Conservation (phyloP, 2,329 filamentous ascomycete species). For the Alternaria incomplexa region DNA sequence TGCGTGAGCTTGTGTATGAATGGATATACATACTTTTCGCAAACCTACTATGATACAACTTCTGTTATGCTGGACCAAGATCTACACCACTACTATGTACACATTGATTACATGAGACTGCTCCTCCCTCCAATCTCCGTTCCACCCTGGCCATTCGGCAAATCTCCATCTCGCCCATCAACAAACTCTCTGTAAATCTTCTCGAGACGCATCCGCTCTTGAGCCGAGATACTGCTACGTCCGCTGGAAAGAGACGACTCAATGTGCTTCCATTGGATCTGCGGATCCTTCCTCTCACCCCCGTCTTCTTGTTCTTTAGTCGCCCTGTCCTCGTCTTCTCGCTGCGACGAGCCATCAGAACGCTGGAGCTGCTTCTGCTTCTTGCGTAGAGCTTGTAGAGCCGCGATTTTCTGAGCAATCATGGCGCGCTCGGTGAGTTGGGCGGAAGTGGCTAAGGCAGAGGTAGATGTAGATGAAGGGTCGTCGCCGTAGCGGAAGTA, state of each 20-base stretch:
- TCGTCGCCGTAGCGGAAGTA: constrained; percentile 81
- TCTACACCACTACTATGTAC: background rate
- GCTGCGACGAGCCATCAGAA: constrained; percentile 17
- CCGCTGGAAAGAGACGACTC: constrained; percentile 77
- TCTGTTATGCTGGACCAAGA: background rate
- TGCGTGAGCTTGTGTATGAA: background rate
- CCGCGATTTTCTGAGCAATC: constrained; percentile 80
- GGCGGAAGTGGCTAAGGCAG: constrained; percentile 54
- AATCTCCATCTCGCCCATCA: constrained; percentile 88
- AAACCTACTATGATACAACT: background rate
- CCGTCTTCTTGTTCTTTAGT: constrained; percentile 42
- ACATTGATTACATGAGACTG: constrained; percentile 78
- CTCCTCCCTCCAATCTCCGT: constrained; percentile 91
- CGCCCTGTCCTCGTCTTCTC: constrained; percentile 18
- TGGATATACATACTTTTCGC: background rate
- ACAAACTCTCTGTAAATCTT: constrained; percentile 94
- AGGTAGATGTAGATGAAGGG: constrained; percentile 42
- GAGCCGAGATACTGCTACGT: constrained; percentile 78
- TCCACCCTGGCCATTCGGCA: constrained; percentile 89
- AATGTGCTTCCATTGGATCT: constrained; percentile 85
- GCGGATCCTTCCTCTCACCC: constrained; percentile 67
- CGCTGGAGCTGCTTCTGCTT: constrained; percentile 60
- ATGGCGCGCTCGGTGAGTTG: constrained; percentile 76
- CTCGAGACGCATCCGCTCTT: constrained; percentile 75
- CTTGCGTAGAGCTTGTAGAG: constrained; percentile 74